Evolutionary conservation across 495 filamentous ascomycete species (phyloP), one percentile per base, ranked within the genome.

Genomic region (Parmelia sp.): DNA sequence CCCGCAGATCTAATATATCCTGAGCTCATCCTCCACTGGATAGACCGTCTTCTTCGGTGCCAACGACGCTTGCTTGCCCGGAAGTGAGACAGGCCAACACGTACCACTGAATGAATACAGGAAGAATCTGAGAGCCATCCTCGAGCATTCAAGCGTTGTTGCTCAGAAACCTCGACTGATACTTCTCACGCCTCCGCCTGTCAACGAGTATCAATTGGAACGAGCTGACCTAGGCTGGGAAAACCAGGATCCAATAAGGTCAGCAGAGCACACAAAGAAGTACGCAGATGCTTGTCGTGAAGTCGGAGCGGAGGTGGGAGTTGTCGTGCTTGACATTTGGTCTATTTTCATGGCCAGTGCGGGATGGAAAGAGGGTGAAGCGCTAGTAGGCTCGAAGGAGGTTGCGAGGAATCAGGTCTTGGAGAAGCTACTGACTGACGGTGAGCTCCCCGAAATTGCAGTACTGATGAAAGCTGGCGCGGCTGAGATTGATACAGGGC

Each of bases 31-130:
- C 61, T 60, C 60, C 35, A 11, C 19, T 33, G 17, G 5, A 7
- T 60, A 93, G 89, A 80, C 86, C 29, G 77, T 96, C 66, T 91
- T 94, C 69, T 85, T 96, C 64, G 92, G 92, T 23, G 89, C 92
- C 69, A 96, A 96, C 71, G 92, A 96, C 72, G 87, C 92, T 10
- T 81, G 80, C 61, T 69, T 92, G n/a, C 78, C 79, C 25, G 74
- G 78, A 47, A 76, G 79, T 19, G 75, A 74, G 27, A 84, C 78
- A 62, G 73, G 75, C 9, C 92, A 96, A 71, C 83, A 90, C 70
- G 82, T 96, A n/a, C 84, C 90, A 4, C 74, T 93, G 25, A 81
- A 85, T 6, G 75, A 83, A 62, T 96, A 87, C 76, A 84, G 84
- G 69, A 76, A 79, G 63, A 96, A 95, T 69, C 74, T 96, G 58